Evolutionary conservation across 805 yeast genomes (phyloP).

Genomic region (Starmerella etchellsii): DNA sequence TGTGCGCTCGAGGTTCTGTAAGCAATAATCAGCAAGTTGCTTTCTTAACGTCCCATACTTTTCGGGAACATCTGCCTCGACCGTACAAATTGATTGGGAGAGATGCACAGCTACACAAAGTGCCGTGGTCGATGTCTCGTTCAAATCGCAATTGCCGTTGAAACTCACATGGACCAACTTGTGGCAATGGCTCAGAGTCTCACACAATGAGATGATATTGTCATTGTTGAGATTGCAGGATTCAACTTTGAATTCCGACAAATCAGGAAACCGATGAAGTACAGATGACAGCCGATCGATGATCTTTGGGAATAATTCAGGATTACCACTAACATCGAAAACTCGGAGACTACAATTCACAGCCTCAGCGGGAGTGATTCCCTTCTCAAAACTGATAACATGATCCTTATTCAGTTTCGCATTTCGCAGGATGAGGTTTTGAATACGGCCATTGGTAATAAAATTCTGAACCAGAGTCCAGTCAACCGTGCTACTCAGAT

Average conservation of each 20-base stretch:
- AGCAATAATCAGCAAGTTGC: conserved; percentile 61
- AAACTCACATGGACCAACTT: conserved; percentile 57
- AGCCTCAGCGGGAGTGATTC: conserved; percentile 36
- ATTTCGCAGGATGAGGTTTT: conserved; percentile 42
- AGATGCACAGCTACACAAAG: conserved; percentile 57
- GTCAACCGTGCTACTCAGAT: conserved; percentile 28
- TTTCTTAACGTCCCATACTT: conserved; percentile 54
- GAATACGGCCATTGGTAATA: conserved; percentile 33
- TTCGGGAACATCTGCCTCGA: conserved; percentile 52
- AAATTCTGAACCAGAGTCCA: conserved; percentile 19
- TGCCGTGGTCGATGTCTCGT: conserved; percentile 48
- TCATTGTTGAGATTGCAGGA: conserved; percentile 45
- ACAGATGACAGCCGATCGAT: conserved; percentile 45
- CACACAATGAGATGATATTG: conserved; percentile 48
- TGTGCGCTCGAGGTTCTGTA: conserved; percentile 48
- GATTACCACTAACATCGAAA: conserved; percentile 63
- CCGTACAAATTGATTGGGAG: conserved; percentile 48
- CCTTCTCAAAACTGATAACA: conserved; percentile 5
- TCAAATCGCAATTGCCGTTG: conserved; percentile 46
- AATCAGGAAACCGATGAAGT: conserved; percentile 53
- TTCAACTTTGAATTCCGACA: conserved; percentile 61
- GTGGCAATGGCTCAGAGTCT: conserved; percentile 55
- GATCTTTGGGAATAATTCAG: conserved; percentile 50
- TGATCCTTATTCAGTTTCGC: conserved; percentile 14
- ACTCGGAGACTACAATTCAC: conserved; percentile 47